Evolutionary conservation across 169 alveolate genomes (phyloP), one percentile per base, ranked within the genome.

Genomic region (Cryptosporidium parvum): DNA sequence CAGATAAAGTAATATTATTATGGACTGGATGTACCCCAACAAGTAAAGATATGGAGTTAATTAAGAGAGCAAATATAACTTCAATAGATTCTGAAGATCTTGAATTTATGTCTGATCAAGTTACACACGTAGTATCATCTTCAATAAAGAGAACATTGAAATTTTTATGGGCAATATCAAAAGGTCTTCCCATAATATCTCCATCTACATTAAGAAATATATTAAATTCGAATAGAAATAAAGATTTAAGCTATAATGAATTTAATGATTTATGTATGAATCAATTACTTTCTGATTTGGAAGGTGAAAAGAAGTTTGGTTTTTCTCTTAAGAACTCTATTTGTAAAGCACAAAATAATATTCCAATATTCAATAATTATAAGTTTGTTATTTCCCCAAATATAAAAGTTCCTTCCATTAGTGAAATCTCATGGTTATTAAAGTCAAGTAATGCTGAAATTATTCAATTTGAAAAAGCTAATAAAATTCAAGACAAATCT

Each of bases 1-100:
- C 29, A 12, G 62, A 80, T 23, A 39, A 44, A 26, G 23, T 80
- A 23, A 33, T 48, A 8, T 44, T 80, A 58, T 23, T 80, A 23
- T 80, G 89, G 89, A 80, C 89, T 0, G 89, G 89, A 14, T 80
- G 89, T 37, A 21, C 89, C 23, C 89, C 89, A 42, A 61, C 89
- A 7, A 39, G 21, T 26, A 80, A 80, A 62, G 89, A 35, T 29
- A 21, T 26, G 0, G 89, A 80, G 3, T 26, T 80, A 14, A 62
- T 59, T 5, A 65, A 42, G 14, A 80, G 65, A 26, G 69, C 45
- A 26, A 80, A 80, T 48, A 61, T 80, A 2, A 31, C 73, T 8
- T 26, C 51, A 23, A 59, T 80, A n/a, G 89, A 80, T 44, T 44
- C 59, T 23, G 89, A 80, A 31, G 89, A 80, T 62, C 65, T 80